Evolutionary conservation across 371 early-diverging fungal genomes (phyloP), one percentile per base, ranked within the genome.

Genomic region (Batkoa obscura): DNA sequence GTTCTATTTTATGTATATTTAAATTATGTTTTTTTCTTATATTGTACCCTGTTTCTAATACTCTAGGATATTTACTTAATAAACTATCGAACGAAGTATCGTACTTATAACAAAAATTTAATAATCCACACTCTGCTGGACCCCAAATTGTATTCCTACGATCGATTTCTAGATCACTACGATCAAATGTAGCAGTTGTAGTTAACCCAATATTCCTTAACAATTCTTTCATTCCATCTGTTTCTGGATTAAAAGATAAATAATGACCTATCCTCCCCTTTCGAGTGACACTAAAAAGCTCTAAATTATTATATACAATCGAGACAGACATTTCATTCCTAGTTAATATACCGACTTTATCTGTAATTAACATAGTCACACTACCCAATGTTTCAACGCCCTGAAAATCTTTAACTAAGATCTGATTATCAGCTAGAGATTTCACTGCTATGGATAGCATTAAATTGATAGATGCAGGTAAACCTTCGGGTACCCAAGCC

Each of bases 381-480:
- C 90, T 88, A 42, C 94, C 94, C n/a, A 94, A 77, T 13, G 93
- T 91, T 62, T 95, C 94, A 13, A 95, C 91, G 58, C 89, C 92
- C 58, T 86, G 82, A 38, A 95, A 65, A 63, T 94, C 90, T 64
- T 92, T 94, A 60, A 94, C 94, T 8, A 95, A 72, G 2, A 94
- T 90, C 56, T 93, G 81, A 54, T 79, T 71, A 12, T 66, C 56
- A 0, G 90, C 83, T 86, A 96, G 86, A 57, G 91, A 84, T 68
- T 91, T 90, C 49, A 95, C 94, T 30, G 94, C 91, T 39, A 91
- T 80, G 6, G 88, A 86, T 37, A 94, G 65, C 32, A 94, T 68
- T 69, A 92, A 80, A 15, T 88, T 87, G 17, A 86, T 86, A 0
- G 90, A 88, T 8, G 88, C 85, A 1, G 88, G 88, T 5, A 67